Conservation (phyloP, 2,329 filamentous ascomycete species). For the Aphanoascus verrucosus region DNA sequence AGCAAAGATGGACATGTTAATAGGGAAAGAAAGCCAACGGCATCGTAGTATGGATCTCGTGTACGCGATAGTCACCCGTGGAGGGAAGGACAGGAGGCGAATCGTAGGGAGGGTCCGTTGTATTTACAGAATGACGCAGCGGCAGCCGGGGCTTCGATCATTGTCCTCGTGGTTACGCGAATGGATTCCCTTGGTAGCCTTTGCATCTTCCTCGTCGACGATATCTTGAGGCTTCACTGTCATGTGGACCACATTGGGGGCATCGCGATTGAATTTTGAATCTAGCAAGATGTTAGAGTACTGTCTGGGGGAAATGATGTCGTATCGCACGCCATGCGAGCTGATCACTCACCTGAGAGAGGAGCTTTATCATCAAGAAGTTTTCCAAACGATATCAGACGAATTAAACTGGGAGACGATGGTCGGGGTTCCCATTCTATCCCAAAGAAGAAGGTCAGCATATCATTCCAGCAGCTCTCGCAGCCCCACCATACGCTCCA, state of each 20-base stretch:
- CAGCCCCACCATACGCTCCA: not conserved
- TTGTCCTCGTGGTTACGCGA: conserved; percentile 44
- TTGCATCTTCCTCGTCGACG: conserved; percentile 68
- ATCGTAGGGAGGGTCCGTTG: not conserved
- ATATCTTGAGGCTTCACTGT: conserved; percentile 77
- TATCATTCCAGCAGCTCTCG: not conserved
- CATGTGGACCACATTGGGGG: conserved; percentile 87
- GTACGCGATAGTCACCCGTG: not conserved
- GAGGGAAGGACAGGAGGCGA: too few species aligned
- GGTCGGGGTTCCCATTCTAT: conserved; percentile 81
- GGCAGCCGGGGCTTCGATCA: conserved; percentile 50
- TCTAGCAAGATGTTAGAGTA: conserved; percentile 41
- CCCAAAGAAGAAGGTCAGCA: conserved; percentile 9
- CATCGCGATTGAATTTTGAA: conserved; percentile 63
- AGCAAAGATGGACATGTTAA: not conserved
- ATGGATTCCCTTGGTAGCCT: conserved; percentile 48
- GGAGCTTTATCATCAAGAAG: conserved; percentile 79
- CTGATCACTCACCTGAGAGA: conserved; percentile 58
- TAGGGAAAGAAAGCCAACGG: not conserved
- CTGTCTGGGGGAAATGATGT: not conserved
- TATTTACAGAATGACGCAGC: conserved; percentile 52
- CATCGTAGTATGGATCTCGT: conserved; percentile 2
- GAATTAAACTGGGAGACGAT: conserved; percentile 75
- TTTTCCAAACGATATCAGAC: conserved; percentile 84
- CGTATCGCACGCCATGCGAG: not conserved